phyloP scores from a whole-genome alignment of 202 grass and related monocot species.

The Carex arenaria region DNA sequence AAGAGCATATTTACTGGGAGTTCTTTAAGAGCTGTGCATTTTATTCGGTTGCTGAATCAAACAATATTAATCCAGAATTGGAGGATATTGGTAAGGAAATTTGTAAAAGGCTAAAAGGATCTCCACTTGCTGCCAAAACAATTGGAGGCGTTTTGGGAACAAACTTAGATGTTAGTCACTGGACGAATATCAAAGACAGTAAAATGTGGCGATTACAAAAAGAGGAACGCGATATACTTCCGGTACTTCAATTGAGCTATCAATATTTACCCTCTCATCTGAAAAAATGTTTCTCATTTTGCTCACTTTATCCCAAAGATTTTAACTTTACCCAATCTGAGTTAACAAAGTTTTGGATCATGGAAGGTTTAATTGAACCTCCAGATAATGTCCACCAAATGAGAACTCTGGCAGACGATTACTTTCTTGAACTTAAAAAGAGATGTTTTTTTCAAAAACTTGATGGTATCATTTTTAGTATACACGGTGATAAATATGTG shows the following conservation, averaged over 20 bases:
- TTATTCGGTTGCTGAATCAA: not conserved
- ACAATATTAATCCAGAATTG: conserved; percentile 11
- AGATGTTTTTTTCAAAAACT: too few relatives aligned
- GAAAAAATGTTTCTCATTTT: not conserved
- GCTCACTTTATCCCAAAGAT: not conserved
- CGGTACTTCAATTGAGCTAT: conserved; percentile 21
- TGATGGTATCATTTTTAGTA: too few relatives aligned
- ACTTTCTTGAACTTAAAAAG: too few relatives aligned
- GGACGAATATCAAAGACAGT: conserved; percentile 27
- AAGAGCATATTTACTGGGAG: not conserved
- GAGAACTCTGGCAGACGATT: too few relatives aligned
- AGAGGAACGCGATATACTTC: conserved; percentile 13
- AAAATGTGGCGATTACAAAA: conserved; percentile 31
- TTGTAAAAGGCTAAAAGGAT: conserved; percentile 24
- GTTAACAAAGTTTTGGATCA: conserved; percentile 16
- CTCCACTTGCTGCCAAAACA: conserved; percentile 37
- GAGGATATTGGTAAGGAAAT: not conserved
- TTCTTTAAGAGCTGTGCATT: conserved; percentile 21
- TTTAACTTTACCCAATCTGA: not conserved
- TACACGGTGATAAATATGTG: too few relatives aligned
- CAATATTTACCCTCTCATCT: conserved; percentile 8
- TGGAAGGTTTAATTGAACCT: too few relatives aligned
- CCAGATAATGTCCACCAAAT: too few relatives aligned
- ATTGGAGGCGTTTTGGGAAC: not conserved
- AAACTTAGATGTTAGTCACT: not conserved